Percentiles rank a stretch among this genome's conserved stretches.
phyloP scores from a whole-genome alignment of 176 grass and related monocot genomes.

The Eragrostis nindensis region DNA sequence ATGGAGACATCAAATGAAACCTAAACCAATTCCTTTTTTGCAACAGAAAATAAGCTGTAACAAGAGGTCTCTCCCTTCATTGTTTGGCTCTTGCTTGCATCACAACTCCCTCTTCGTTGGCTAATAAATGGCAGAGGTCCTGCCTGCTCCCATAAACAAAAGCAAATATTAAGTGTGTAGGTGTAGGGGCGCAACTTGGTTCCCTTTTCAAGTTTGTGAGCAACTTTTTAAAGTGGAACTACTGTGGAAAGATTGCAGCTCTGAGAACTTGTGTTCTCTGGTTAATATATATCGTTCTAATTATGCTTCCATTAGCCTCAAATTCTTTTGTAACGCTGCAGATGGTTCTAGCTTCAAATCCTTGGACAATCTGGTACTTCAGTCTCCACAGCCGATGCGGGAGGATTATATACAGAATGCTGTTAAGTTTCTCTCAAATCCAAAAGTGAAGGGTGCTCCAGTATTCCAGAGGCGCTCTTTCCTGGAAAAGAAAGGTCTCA shows the following conservation, averaged over 20 bases:
- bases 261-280: neutral
- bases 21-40: neutral
- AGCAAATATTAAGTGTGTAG: neutral
- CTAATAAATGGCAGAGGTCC: neutral
- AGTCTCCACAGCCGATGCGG: conserved; percentile 47
- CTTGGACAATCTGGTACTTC: conserved; percentile 39
- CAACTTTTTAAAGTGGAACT: neutral
- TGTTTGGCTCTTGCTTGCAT: neutral
- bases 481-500: conserved; percentile 86
- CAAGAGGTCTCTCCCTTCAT: neutral
- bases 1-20: neutral
- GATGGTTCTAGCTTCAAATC: conserved; percentile 35
- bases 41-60: neutral
- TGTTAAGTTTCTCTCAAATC: conserved; percentile 85
- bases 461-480: conserved; percentile 74
- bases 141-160: neutral
- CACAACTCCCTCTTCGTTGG: neutral
- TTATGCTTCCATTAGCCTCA: neutral
- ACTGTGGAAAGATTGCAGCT: neutral
- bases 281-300: neutral
- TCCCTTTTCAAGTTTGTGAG: conserved; percentile 11
- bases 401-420: conserved; percentile 93
- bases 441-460: conserved; percentile 78
- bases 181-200: neutral
- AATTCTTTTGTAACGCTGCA: conserved; percentile 6